A percentile compares a stretch with the other conserved stretches of the same genome.
phyloP scores from a whole-genome alignment of 768 basidiomycete genomes.

The Asterophora parasitica region DNA sequence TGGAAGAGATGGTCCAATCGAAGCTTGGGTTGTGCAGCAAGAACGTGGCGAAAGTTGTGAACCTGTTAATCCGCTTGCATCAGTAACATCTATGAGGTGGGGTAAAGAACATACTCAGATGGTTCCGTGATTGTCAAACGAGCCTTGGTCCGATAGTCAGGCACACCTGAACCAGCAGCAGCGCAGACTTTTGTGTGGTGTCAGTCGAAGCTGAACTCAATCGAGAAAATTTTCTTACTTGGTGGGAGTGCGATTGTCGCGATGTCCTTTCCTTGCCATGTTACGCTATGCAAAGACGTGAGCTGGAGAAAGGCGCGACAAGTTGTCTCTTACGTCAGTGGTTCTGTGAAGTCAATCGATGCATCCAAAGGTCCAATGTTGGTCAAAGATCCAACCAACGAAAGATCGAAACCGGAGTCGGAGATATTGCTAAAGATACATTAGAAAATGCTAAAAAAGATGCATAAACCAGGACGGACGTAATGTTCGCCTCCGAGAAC shows the following conservation, averaged over 20 bases:
- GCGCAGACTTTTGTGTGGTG: constrained; percentile 46
- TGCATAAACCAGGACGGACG: constrained; percentile 28
- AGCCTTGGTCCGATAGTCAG: constrained; percentile 51
- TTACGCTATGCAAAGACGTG: constrained; percentile 36
- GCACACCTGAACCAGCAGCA: constrained; percentile 62
- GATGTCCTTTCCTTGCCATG: constrained; percentile 60
- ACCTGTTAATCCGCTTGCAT: constrained; percentile 29
- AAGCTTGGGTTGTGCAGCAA: constrained; percentile 61
- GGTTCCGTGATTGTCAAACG: constrained; percentile 52
- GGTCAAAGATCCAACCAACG: constrained; percentile 54
- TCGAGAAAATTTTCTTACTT: constrained; percentile 28
- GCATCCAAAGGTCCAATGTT: constrained; percentile 68
- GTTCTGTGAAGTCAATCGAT: constrained; percentile 58
- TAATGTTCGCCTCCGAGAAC: constrained; percentile 58
- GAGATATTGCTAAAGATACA: constrained; percentile 39
- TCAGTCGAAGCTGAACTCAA: neutral
- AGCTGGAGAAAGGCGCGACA: neutral
- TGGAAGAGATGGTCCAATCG: constrained; percentile 66
- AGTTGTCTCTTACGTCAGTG: constrained; percentile 42
- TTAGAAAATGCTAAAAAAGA: neutral
- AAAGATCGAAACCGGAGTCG: constrained; percentile 58
- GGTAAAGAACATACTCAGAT: constrained; percentile 31
- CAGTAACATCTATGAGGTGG: neutral
- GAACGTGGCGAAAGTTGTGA: constrained; percentile 62
- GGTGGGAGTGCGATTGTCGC: constrained; percentile 60